These are phyloP conservation scores for Solanum peruvianum DNA, from an alignment of 257 asterid species.

Conservation along the genomic window DNA sequence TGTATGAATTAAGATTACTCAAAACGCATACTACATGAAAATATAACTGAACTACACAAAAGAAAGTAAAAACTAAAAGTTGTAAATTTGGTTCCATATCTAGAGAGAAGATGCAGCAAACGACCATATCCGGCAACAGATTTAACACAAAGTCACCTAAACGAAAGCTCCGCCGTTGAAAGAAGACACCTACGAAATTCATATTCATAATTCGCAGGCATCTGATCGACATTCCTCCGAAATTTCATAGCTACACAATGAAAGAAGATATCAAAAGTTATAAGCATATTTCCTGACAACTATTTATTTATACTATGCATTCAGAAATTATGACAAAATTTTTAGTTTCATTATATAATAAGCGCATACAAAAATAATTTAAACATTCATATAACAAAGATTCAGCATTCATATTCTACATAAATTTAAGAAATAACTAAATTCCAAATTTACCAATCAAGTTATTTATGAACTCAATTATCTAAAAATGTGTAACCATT, in stretches of 20 bases:
- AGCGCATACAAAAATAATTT: no score
- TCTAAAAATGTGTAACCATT: background rate
- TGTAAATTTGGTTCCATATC: no score
- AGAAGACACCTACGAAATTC: background rate
- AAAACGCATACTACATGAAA: no score
- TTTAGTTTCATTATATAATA: background rate
- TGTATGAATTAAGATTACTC: no score
- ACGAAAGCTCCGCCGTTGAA: background rate
- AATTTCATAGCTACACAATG: background rate
- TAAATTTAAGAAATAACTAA: background rate
- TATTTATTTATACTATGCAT: background rate
- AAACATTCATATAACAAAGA: background rate
- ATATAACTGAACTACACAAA: no score
- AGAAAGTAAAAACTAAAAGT: no score
- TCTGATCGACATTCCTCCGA: background rate
- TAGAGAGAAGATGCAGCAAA: background rate
- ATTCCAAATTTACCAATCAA: background rate
- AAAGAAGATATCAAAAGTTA: background rate
- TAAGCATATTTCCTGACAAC: background rate
- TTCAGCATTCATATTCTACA: background rate
- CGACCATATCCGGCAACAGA: background rate
- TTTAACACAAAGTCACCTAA: background rate
- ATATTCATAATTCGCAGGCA: background rate
- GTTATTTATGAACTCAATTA: background rate
- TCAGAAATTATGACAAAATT: background rate